These are phyloP conservation scores for Mycena crocata DNA, from an alignment of 768 basidiomycete genomes.

Conservation along the genomic window DNA sequence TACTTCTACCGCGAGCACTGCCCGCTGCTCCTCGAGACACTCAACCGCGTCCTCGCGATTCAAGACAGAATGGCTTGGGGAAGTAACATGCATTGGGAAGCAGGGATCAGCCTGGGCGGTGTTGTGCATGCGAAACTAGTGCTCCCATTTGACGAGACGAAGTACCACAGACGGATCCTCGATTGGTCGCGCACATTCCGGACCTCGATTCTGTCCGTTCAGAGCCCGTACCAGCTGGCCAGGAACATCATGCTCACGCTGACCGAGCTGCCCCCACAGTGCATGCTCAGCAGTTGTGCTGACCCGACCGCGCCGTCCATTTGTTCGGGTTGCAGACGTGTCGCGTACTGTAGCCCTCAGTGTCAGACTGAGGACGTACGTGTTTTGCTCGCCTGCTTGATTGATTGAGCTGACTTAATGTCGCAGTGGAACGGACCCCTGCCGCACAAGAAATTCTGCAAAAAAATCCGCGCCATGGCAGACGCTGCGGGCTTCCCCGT, in stretches of 20 bases:
- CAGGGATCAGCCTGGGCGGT: slow-evolving; percentile 5
- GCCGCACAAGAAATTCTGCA: slow-evolving; percentile 28
- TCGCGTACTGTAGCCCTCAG: slow-evolving; percentile 15
- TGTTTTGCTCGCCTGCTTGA: neutral
- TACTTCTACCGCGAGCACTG: slow-evolving; percentile 28
- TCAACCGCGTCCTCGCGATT: slow-evolving; percentile 21
- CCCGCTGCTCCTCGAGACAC: slow-evolving; percentile 19
- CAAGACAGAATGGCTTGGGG: slow-evolving; percentile 5
- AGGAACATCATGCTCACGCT: slow-evolving; percentile 23
- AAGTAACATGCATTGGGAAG: neutral
- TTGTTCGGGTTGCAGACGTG: slow-evolving; percentile 25
- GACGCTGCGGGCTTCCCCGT: slow-evolving; percentile 24
- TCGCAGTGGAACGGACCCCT: slow-evolving; percentile 23
- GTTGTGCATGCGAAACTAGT: slow-evolving; percentile 24
- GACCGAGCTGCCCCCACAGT: slow-evolving; percentile 24
- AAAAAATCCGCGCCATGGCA: slow-evolving; percentile 20
- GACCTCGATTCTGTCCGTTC: slow-evolving; percentile 10
- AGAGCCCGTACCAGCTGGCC: slow-evolving; percentile 24
- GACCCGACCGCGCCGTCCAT: neutral
- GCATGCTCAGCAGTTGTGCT: slow-evolving; percentile 14
- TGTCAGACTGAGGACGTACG: slow-evolving; percentile 21
- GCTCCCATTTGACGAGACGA: slow-evolving; percentile 25
- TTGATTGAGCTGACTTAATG: neutral
- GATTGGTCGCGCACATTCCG: neutral
- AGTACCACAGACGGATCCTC: slow-evolving; percentile 18